These are phyloP conservation scores for Handroanthus guayacan DNA, from an alignment of 257 asterid species.

Conservation along the genomic window DNA sequence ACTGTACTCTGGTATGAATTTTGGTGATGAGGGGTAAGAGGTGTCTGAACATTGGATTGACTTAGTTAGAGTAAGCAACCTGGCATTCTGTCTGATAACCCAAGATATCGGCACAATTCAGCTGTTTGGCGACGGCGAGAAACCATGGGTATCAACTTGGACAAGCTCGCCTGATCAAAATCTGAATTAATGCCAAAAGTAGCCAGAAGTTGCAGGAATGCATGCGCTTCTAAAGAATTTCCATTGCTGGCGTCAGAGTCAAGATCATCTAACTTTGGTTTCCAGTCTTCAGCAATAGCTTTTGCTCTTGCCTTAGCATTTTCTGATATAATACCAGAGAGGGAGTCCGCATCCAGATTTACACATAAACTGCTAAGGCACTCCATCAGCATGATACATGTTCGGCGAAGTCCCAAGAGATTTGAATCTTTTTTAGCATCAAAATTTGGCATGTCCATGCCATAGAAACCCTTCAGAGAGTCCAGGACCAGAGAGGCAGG, in stretches of 20 bases:
- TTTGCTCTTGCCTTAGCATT: constrained; percentile 71
- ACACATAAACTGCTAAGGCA: constrained; percentile 68
- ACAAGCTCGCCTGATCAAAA: constrained; percentile 71
- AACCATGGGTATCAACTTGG: constrained; percentile 88
- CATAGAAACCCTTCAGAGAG: constrained; percentile 82
- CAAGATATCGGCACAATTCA: constrained; percentile 86
- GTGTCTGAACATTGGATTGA: neutral
- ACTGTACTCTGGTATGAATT: constrained; percentile 10
- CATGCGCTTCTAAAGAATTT: constrained; percentile 91
- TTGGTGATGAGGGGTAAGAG: neutral
- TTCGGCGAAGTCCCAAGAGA: constrained; percentile 81
- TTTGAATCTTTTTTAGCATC: constrained; percentile 77
- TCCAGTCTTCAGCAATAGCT: constrained; percentile 84
- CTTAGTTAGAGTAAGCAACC: constrained; percentile 51
- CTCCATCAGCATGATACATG: constrained; percentile 93
- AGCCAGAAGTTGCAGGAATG: constrained; percentile 86
- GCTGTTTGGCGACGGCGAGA: constrained; percentile 94
- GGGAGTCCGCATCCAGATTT: constrained; percentile 47
- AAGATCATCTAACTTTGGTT: constrained; percentile 79
- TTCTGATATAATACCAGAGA: constrained; percentile 54
- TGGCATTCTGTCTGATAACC: constrained; percentile 85
- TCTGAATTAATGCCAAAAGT: constrained; percentile 77
- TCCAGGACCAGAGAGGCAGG: constrained; percentile 86
- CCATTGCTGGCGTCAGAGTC: constrained; percentile 86
- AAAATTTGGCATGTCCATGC: constrained; percentile 48